phyloP scores from a whole-genome alignment of 805 yeast genomes.

The Saccharomycodes ludwigii region DNA sequence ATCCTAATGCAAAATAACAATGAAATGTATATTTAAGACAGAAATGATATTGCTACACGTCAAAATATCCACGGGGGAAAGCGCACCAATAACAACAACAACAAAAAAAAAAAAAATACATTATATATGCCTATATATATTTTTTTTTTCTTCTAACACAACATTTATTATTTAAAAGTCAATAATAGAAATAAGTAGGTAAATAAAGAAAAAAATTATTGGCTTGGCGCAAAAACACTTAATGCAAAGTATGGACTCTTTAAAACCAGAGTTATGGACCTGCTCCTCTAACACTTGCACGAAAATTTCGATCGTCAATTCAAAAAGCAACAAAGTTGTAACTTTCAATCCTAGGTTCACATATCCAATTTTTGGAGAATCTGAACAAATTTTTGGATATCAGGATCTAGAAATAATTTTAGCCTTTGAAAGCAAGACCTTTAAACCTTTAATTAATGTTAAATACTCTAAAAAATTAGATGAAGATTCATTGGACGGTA shows the following conservation, averaged over 20 bases:
- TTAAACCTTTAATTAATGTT: constrained; percentile 59
- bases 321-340: constrained; percentile 36
- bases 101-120: too few relatives aligned
- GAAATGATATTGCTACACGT: too few relatives aligned
- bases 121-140: too few relatives aligned
- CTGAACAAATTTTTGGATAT: constrained; percentile 81
- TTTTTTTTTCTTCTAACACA: too few relatives aligned
- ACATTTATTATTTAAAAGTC: too few relatives aligned
- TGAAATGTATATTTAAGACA: too few relatives aligned
- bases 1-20: too few relatives aligned
- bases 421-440: constrained; percentile 62
- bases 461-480: constrained; percentile 43
- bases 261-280: constrained; percentile 67
- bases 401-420: constrained; percentile 52
- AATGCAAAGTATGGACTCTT: constrained; percentile 13
- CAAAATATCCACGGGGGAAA: too few relatives aligned
- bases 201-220: too few relatives aligned
- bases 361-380: constrained; percentile 87
- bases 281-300: constrained; percentile 57
- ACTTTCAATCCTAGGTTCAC: constrained; percentile 72
- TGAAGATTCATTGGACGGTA: constrained; percentile 14
- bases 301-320: constrained; percentile 44
- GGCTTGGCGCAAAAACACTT: too few relatives aligned
- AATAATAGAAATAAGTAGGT: too few relatives aligned
- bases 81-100: too few relatives aligned